Base-by-base conservation (phyloP, 495 filamentous ascomycete genomes). In the Penicillium silybi region DNA sequence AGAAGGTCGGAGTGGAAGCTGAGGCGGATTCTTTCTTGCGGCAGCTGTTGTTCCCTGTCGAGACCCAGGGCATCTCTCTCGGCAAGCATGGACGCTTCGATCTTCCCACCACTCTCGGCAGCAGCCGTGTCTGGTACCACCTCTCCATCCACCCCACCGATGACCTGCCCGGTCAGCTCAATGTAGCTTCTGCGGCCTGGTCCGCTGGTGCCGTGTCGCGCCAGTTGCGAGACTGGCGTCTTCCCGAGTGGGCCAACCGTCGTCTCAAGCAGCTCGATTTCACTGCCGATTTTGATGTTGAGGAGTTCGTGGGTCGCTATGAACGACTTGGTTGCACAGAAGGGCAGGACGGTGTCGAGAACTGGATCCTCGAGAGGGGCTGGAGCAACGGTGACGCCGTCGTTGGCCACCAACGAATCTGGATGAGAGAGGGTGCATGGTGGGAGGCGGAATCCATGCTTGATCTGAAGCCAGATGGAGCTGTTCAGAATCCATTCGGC, bases 341-440 rank as follows among this genome's bases (percentile, higher is more conserved):
- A 61, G 93, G 95, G 43, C 80, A 84, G 39, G 93, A 98, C 59
- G 95, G 95, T 43, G 89, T 97, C 43, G 90, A 97, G 57, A 95
- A 82, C 65, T 98, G 93, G 93, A 79, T 96, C 44, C 78, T 97
- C 39, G 91, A 97, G 68, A 83, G 93, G 39, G 95, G 93, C 2
- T 98, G 93, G 93, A 96, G 89, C 68, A 97, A 98, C 61, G 93
- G 93, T 23, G 95, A 97, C 63, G 92, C 97, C 2, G 82, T 95
- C 18, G 76, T 98, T 38, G 93, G 93, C 47, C 81, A 84, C 34
- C 88, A 96, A 66, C 84, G 93, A 5, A 85, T 98, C 34, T 98
- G 93, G 93, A 91, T 97, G 77, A 79, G 93, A 38, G 93, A 98
- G 65, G 82, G 74, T 43, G 85, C 90, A 9, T 98, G 93, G 93